Percentiles rank a stretch among this genome's conserved stretches.
These are phyloP conservation scores for Cucurbita maxima DNA, from an alignment of 306 rosid species.

Conservation along the genomic window DNA sequence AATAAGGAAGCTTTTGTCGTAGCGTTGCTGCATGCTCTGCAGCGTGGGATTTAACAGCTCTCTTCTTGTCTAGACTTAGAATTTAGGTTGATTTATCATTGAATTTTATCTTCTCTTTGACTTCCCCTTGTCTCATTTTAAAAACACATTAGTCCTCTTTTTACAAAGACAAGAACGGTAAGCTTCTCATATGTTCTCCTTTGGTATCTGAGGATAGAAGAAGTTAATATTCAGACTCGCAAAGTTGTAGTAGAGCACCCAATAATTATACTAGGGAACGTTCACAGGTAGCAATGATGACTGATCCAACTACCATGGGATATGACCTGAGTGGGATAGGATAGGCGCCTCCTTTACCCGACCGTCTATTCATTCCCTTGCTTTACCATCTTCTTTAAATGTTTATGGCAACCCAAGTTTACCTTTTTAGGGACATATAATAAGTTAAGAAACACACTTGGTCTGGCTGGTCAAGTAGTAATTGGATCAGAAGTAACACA, in stretches of 20 bases:
- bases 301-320: neutral
- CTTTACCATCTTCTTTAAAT: neutral
- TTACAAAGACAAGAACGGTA: neutral
- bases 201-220: neutral
- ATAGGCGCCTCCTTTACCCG: neutral
- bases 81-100: conserved; percentile 23
- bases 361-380: neutral
- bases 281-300: neutral
- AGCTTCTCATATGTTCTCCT: neutral
- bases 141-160: neutral
- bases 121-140: neutral
- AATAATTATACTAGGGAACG: neutral
- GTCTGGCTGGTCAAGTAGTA: neutral
- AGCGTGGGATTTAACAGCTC: conserved; percentile 20
- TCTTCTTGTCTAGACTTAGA: conserved; percentile 20
- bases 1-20: conserved; percentile 36
- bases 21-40: conserved; percentile 26
- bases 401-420: neutral
- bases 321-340: neutral
- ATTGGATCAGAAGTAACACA: neutral
- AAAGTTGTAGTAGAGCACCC: neutral
- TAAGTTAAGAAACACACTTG: neutral
- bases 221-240: neutral
- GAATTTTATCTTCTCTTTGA: conserved; percentile 8
- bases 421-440: neutral